phyloP scores from a whole-genome alignment of 176 grass and related monocot species.

The Zoysia japonica region DNA sequence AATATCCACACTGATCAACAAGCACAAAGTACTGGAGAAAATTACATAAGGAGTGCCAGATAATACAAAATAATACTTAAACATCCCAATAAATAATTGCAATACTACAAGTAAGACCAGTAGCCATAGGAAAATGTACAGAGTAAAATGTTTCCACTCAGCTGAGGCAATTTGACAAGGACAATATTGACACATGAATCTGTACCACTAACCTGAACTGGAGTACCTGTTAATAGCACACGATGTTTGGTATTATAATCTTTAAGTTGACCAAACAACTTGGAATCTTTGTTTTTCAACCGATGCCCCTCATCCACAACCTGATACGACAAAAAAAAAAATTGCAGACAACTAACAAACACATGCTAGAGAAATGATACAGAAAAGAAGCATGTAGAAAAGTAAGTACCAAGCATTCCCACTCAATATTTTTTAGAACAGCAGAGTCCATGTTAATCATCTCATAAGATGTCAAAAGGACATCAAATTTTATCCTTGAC shows the following conservation, averaged over 20 bases:
- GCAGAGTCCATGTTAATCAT: slow-evolving; percentile 99
- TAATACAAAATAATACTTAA: neutral
- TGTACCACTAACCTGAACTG: slow-evolving; percentile 77
- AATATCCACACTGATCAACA: slow-evolving; percentile 26
- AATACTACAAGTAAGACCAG: neutral
- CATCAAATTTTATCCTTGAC: slow-evolving; percentile 95
- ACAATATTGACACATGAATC: slow-evolving; percentile 19
- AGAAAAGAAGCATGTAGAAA: slow-evolving; percentile 6
- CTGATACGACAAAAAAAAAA: slow-evolving; percentile 47
- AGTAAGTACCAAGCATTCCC: slow-evolving; percentile 94
- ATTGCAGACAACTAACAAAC: slow-evolving; percentile 17
- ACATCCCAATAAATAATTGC: slow-evolving; percentile 12
- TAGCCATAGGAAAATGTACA: neutral
- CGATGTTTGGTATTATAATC: slow-evolving; percentile 93
- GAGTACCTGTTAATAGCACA: slow-evolving; percentile 97
- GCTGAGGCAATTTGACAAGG: neutral
- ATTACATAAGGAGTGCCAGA: slow-evolving; percentile 5
- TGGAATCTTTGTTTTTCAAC: slow-evolving; percentile 99
- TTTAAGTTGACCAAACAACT: slow-evolving; percentile 90
- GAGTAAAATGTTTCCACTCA: slow-evolving; percentile 26
- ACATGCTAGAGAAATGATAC: slow-evolving; percentile 22
- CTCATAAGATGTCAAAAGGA: slow-evolving; percentile 99
- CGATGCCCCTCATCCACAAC: slow-evolving; percentile 98
- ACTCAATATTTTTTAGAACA: slow-evolving; percentile 83
- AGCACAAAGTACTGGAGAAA: slow-evolving; percentile 4